Percentiles rank a stretch among this genome's conserved stretches.
These are phyloP conservation scores for Calonectria leucothoes DNA, from an alignment of 2,329 filamentous ascomycete species.

Conservation along the genomic window DNA sequence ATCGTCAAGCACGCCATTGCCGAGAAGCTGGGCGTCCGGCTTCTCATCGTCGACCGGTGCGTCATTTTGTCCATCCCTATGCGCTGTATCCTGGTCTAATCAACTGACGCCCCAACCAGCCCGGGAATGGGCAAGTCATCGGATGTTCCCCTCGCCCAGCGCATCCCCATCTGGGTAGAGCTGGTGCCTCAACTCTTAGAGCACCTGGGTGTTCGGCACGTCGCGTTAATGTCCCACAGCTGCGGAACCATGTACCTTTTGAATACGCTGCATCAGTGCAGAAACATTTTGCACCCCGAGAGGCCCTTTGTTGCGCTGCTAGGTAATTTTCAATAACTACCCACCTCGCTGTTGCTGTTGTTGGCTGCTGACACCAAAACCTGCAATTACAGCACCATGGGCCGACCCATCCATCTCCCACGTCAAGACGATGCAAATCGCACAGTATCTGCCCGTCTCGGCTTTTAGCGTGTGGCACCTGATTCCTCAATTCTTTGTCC, in stretches of 20 bases:
- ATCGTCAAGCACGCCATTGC: constrained; percentile 48
- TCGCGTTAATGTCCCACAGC: constrained; percentile 46
- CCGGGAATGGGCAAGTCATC: constrained; percentile 43
- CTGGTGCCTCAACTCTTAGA: constrained; percentile 47
- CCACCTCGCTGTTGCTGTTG: not conserved
- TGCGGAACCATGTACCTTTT: constrained; percentile 47
- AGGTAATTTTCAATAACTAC: constrained; percentile 8
- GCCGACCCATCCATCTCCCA: constrained; percentile 15
- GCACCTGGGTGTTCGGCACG: constrained; percentile 47
- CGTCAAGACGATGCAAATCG: constrained; percentile 7
- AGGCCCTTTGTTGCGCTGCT: constrained; percentile 35
- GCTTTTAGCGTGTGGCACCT: constrained; percentile 26
- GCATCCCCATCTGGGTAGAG: constrained; percentile 41
- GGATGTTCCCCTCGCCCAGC: constrained; percentile 27
- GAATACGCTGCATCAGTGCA: constrained; percentile 42
- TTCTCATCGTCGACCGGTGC: constrained; percentile 47
- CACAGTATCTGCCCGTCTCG: constrained; percentile 16
- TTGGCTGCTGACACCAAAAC: not conserved
- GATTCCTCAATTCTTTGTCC: constrained; percentile 23
- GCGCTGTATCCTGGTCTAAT: constrained; percentile 2
- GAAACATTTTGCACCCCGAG: constrained; percentile 39
- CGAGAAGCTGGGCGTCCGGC: constrained; percentile 44
- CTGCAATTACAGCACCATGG: constrained; percentile 17
- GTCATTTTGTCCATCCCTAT: constrained; percentile 35
- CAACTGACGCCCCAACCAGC: constrained; percentile 40